Percentiles rank a stretch among this genome's conserved stretches.
These are phyloP conservation scores for Echria macrotheca DNA, from an alignment of 495 filamentous ascomycete genomes.

Conservation along the genomic window DNA sequence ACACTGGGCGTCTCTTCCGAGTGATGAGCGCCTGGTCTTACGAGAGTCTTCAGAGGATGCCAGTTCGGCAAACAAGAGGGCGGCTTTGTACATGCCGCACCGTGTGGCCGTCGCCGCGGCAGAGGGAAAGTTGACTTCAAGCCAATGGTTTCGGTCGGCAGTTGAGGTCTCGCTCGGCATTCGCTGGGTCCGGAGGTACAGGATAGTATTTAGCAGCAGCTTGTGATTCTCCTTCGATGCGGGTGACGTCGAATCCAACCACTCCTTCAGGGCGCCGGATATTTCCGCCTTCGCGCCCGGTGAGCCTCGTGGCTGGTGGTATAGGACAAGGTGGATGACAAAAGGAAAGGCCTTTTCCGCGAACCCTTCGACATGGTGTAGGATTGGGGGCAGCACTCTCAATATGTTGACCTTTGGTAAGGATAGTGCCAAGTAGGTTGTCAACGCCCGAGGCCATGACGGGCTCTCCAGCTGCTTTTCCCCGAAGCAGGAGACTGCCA, in stretches of 20 bases:
- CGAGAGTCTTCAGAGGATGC: constrained; percentile 49
- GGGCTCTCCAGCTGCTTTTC: constrained; percentile 28
- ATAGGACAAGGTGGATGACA: constrained; percentile 71
- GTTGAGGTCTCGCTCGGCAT: constrained; percentile 68
- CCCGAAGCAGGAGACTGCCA: constrained; percentile 27
- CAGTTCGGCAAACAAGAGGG: constrained; percentile 78
- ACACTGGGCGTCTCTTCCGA: constrained; percentile 45
- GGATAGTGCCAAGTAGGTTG: constrained; percentile 55
- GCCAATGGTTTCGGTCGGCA: constrained; percentile 74
- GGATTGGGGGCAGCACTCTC: constrained; percentile 55
- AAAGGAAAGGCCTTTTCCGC: constrained; percentile 70
- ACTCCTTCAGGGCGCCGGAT: constrained; percentile 44
- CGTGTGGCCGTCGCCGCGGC: constrained; percentile 70
- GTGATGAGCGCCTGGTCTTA: constrained; percentile 62
- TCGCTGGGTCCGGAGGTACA: constrained; percentile 85
- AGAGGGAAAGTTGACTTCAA: constrained; percentile 70
- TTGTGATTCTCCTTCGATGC: constrained; percentile 42
- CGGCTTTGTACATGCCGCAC: constrained; percentile 83
- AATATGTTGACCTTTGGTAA: constrained; percentile 60
- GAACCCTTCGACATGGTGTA: constrained; percentile 58
- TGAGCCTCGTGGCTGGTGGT: constrained; percentile 45
- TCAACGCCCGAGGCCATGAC: constrained; percentile 61
- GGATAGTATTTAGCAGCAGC: constrained; percentile 68
- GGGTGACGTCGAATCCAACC: constrained; percentile 41
- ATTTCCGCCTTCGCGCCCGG: constrained; percentile 42